These are phyloP conservation scores for Botrytis aclada DNA, from an alignment of 2,329 filamentous ascomycete genomes.

Conservation along the genomic window DNA sequence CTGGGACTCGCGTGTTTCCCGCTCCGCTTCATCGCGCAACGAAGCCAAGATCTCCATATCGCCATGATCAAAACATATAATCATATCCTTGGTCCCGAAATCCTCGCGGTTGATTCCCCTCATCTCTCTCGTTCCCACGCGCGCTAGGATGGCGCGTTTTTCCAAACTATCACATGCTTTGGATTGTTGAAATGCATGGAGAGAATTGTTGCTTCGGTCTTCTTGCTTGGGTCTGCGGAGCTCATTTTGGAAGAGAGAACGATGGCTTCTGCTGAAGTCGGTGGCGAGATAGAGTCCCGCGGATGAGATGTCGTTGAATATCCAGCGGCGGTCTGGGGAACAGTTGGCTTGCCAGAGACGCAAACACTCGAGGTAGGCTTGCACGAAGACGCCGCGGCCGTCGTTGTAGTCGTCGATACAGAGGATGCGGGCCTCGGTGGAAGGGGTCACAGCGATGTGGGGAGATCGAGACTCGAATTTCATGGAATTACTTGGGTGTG, in stretches of 20 bases:
- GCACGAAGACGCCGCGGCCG: neutral
- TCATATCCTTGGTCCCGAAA: neutral
- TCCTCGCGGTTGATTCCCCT: neutral
- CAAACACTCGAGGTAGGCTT: neutral
- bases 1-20: neutral
- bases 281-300: neutral
- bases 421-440: neutral
- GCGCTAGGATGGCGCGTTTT: neutral
- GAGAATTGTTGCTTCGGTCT: neutral
- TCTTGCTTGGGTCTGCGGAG: neutral
- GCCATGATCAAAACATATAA: neutral
- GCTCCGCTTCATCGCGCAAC: neutral
- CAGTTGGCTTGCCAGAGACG: neutral
- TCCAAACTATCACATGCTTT: neutral
- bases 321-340: neutral
- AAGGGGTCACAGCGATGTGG: neutral
- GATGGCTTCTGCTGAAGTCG: neutral
- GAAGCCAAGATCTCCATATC: neutral
- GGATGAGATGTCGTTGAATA: neutral
- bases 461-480: neutral
- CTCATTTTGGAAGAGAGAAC: neutral
- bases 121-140: neutral
- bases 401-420: neutral
- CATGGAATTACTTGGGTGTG: neutral
- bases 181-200: neutral